Conservation (phyloP, 2,329 filamentous ascomycete species). For the Teratosphaeria zuluensis region DNA sequence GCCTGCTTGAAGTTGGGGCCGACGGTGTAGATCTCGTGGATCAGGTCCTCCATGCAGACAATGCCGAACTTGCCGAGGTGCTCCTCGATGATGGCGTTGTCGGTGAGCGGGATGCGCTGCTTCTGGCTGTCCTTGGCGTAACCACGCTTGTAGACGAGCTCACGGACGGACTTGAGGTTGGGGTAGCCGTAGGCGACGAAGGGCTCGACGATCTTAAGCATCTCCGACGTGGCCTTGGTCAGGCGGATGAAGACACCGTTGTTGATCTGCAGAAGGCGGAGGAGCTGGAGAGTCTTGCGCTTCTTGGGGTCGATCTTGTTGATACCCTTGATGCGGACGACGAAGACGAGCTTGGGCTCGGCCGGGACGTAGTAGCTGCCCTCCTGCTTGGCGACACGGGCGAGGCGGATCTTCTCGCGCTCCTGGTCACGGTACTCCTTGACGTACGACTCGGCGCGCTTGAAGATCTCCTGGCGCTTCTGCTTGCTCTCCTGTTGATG, state of each 20-base stretch:
- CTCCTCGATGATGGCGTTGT: conserved; percentile 97
- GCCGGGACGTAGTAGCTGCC: conserved; percentile 91
- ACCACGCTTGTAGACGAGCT: conserved; percentile 99
- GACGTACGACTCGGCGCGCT: conserved; percentile 99
- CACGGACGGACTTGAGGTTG: conserved; percentile 97
- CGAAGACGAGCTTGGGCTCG: conserved; percentile 93
- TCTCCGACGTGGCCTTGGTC: conserved; percentile 95
- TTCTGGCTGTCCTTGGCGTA: conserved; percentile 94
- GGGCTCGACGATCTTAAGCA: conserved; percentile 97
- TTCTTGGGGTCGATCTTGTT: conserved; percentile 99
- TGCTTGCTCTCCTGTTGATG: conserved; percentile 79
- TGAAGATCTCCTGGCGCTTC: conserved; percentile 98
- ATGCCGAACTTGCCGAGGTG: conserved; percentile 96
- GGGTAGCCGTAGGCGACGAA: conserved; percentile 99
- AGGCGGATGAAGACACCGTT: conserved; percentile 96
- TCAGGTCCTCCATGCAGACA: conserved; percentile 97
- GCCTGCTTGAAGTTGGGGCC: conserved; percentile 98
- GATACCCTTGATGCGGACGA: conserved; percentile 99
- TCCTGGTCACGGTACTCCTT: conserved; percentile 98
- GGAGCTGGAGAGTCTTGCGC: conserved; percentile 98
- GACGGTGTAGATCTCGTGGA: conserved; percentile 98
- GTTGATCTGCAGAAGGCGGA: conserved; percentile 99
- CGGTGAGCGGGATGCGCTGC: conserved; percentile 90
- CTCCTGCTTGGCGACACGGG: conserved; percentile 79
- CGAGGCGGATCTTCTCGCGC: conserved; percentile 94